These are phyloP conservation scores for Sungouiella blattae DNA, from an alignment of 805 yeast genomes.

Conservation along the genomic window DNA sequence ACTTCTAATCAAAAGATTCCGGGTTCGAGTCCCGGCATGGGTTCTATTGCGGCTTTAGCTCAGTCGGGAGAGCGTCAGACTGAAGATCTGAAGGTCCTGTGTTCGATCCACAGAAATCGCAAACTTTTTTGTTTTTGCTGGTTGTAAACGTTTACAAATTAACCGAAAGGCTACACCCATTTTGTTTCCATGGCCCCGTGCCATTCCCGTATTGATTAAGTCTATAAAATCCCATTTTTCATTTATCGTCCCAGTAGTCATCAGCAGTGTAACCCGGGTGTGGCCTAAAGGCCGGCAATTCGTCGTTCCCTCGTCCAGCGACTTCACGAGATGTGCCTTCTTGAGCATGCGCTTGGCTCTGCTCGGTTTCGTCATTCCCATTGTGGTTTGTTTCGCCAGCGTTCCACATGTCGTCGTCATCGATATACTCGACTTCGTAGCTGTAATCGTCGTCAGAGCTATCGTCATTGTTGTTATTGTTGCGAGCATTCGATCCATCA, in stretches of 20 bases:
- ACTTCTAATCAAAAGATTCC: conserved; percentile 21
- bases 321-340: conserved; percentile 6
- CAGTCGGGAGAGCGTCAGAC: conserved; percentile 25
- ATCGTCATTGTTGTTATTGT: conserved; percentile 6
- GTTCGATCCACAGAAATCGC: conserved; percentile 25
- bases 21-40: conserved; percentile 23
- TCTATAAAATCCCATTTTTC: neutral
- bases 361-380: neutral
- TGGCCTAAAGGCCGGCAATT: conserved; percentile 43
- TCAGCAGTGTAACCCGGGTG: conserved; percentile 43
- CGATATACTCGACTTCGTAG: conserved; percentile 9
- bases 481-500: neutral
- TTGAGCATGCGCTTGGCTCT: neutral
- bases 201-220: too few relatives aligned
- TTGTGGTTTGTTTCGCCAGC: conserved; percentile 1
- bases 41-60: conserved; percentile 20
- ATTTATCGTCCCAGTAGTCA: conserved; percentile 47
- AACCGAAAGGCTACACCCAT: too few relatives aligned
- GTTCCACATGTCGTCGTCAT: conserved; percentile 23
- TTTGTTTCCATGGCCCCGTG: too few relatives aligned
- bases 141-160: neutral
- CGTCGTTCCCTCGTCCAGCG: conserved; percentile 3
- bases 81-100: conserved; percentile 24
- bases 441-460: conserved; percentile 22
- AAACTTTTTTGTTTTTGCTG: conserved; percentile 1